A percentile compares a stretch with the other conserved stretches of the same genome.
Evolutionary conservation across 2,329 filamentous ascomycete genomes (phyloP).

Genomic region (Didymella segeticola): DNA sequence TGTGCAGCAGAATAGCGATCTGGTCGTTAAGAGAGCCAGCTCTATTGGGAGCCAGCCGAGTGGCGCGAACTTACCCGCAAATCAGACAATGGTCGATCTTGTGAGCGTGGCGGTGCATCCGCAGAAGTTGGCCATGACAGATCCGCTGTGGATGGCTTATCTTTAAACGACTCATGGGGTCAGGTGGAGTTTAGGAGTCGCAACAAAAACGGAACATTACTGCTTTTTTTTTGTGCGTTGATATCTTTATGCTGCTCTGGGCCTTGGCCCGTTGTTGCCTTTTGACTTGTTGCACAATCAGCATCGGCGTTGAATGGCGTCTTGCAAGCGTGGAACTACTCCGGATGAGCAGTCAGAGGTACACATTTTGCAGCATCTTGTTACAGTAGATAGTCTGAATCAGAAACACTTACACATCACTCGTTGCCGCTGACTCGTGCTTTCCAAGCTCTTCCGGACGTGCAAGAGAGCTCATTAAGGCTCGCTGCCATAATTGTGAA

Average conservation of each 20-base stretch:
- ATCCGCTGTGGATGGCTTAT: constrained; percentile 98
- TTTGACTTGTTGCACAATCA: neutral
- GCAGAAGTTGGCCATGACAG: constrained; percentile 83
- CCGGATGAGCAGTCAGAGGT: neutral
- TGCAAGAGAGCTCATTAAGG: no score
- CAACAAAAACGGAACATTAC: neutral
- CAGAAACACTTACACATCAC: neutral
- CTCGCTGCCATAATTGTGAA: no score
- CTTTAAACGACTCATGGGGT: constrained; percentile 59
- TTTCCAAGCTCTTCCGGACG: no score
- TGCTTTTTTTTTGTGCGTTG: no score
- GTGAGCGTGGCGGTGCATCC: constrained; percentile 94
- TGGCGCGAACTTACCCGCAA: constrained; percentile 81
- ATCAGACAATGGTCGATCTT: constrained; percentile 95
- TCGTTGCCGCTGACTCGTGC: no score
- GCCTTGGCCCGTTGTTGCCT: neutral
- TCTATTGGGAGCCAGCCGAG: constrained; percentile 80
- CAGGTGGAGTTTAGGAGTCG: neutral
- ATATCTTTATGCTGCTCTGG: neutral
- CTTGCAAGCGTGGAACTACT: neutral
- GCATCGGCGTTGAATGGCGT: neutral
- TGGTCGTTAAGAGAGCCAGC: constrained; percentile 88
- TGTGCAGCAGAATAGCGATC: constrained; percentile 85
- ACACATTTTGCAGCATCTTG: neutral
- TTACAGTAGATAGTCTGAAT: constrained; percentile 1